A percentile compares a stretch with the other conserved stretches of the same genome.
These are phyloP conservation scores for Astragalus membranaceus DNA, from an alignment of 306 rosid species.

Conservation along the genomic window DNA sequence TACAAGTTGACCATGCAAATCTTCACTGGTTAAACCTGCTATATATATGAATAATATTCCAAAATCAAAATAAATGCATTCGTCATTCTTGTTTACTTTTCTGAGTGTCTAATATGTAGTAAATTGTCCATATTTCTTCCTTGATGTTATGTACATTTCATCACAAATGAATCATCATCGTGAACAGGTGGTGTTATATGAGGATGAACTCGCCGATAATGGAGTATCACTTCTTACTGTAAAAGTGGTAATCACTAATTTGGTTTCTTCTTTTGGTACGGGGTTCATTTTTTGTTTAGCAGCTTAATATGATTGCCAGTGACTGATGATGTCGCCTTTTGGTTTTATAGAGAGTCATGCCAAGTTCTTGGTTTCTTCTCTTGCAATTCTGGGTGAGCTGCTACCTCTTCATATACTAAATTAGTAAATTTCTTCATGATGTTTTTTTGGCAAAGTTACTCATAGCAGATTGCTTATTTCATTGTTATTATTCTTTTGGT, in stretches of 20 bases:
- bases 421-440: background rate
- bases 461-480: background rate
- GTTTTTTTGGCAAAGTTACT: background rate
- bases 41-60: background rate
- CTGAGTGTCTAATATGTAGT: constrained; percentile 6
- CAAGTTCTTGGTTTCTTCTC: constrained; percentile 93
- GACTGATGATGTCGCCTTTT: constrained; percentile 29
- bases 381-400: constrained; percentile 87
- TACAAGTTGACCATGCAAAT: background rate
- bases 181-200: constrained; percentile 83
- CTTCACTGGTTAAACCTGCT: background rate
- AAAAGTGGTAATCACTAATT: constrained; percentile 69
- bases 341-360: constrained; percentile 89
- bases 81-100: background rate
- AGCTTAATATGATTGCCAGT: constrained; percentile 10
- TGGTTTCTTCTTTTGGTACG: constrained; percentile 18
- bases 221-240: constrained; percentile 92
- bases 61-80: background rate
- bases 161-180: constrained; percentile 22
- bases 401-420: constrained; percentile 15
- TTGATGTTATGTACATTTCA: constrained; percentile 5
- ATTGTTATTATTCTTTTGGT: background rate
- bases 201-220: constrained; percentile 93
- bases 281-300: background rate
- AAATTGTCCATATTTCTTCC: constrained; percentile 16